These are phyloP conservation scores for Tolypocladium tundrense DNA, from an alignment of 2,329 filamentous ascomycete species.

Conservation along the genomic window DNA sequence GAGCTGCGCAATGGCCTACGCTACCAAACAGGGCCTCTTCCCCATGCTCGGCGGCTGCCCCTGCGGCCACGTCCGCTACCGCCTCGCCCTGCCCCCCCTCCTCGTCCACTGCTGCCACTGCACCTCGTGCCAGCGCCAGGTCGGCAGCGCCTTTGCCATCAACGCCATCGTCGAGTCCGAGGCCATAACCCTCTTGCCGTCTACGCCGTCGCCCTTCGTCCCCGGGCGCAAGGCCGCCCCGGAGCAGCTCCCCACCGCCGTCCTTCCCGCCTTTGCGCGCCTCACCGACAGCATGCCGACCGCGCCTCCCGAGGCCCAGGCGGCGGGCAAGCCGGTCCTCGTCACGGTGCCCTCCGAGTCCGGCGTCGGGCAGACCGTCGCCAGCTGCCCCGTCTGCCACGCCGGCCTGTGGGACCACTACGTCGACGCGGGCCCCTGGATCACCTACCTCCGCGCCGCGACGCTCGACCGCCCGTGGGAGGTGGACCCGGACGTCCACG, in stretches of 20 bases:
- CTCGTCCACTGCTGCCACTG: constrained; percentile 37
- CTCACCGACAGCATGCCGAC: constrained; percentile 6
- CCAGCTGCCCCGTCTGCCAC: constrained; percentile 31
- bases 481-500: constrained; percentile 33
- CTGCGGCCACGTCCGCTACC: constrained; percentile 60
- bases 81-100: constrained; percentile 45
- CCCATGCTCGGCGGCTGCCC: constrained; percentile 44
- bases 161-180: constrained; percentile 32
- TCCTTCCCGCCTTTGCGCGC: constrained; percentile 7
- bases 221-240: background rate
- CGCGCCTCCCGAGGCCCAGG: background rate
- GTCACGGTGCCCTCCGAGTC: constrained; percentile 26
- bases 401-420: constrained; percentile 32
- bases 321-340: constrained; percentile 7
- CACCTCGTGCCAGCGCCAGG: constrained; percentile 34
- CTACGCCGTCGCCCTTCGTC: background rate
- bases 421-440: constrained; percentile 15
- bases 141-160: constrained; percentile 26
- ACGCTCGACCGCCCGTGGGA: constrained; percentile 30
- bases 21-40: constrained; percentile 13
- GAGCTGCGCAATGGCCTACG: constrained; percentile 11
- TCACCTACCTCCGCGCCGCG: constrained; percentile 30
- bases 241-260: background rate
- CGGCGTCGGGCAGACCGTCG: constrained; percentile 28
- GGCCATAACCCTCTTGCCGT: constrained; percentile 15